These are phyloP conservation scores for Diplodia intermedia DNA, from an alignment of 2,329 filamentous ascomycete genomes.

Conservation along the genomic window DNA sequence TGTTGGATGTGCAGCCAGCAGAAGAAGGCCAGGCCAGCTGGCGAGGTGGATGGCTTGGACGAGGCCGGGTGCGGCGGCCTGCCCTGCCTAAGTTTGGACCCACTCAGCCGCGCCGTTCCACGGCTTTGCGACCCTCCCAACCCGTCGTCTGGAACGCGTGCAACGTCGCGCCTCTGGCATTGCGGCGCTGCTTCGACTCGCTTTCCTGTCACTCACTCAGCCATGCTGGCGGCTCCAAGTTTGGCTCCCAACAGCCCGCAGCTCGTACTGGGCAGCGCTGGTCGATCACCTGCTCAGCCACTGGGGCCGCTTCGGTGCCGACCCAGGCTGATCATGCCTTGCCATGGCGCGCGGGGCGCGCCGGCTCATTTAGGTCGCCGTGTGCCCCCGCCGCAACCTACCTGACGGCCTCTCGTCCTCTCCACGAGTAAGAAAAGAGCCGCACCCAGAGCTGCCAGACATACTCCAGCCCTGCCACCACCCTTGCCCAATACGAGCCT, in stretches of 20 bases:
- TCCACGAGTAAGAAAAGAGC: constrained; percentile 17
- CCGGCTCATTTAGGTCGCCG: constrained; percentile 20
- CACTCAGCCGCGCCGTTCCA: background rate
- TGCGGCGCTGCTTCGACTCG: background rate
- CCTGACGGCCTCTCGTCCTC: constrained; percentile 5
- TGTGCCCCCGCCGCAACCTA: constrained; percentile 23
- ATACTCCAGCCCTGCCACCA: constrained; percentile 3
- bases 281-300: constrained; percentile 23
- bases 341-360: constrained; percentile 12
- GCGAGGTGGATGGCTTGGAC: background rate
- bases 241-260: constrained; percentile 12
- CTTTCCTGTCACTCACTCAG: background rate
- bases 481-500: constrained; percentile 5
- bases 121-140: background rate
- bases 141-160: background rate
- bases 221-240: constrained; percentile 1
- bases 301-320: constrained; percentile 10
- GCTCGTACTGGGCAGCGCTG: constrained; percentile 12
- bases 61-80: too few relatives aligned
- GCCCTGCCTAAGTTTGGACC: constrained; percentile 1
- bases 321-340: constrained; percentile 18
- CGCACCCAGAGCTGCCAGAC: constrained; percentile 16
- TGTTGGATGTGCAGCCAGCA: background rate
- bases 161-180: background rate
- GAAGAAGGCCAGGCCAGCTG: too few relatives aligned